Percentiles rank a stretch among this genome's conserved stretches.
These are phyloP conservation scores for Myochromella boudieri DNA, from an alignment of 768 basidiomycete species.

Conservation along the genomic window DNA sequence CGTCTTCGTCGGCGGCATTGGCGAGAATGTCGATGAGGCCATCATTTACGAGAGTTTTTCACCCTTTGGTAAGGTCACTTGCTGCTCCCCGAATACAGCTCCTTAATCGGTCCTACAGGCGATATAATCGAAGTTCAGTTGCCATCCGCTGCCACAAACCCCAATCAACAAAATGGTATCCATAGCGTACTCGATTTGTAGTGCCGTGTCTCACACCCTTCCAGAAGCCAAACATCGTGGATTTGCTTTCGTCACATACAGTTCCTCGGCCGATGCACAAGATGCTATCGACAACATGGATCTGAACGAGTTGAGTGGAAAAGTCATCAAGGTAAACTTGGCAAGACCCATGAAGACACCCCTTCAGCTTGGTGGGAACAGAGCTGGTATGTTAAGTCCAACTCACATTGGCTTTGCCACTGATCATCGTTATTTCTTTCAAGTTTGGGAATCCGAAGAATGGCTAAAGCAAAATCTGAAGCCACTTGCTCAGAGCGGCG, in stretches of 20 bases:
- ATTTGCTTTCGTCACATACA: constrained; percentile 90
- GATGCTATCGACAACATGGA: constrained; percentile 99
- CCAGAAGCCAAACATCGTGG: constrained; percentile 83
- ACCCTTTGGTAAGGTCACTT: constrained; percentile 69
- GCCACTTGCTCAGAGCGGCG: constrained; percentile 73
- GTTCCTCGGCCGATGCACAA: constrained; percentile 79
- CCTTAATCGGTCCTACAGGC: constrained; percentile 44
- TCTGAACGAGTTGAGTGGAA: constrained; percentile 81
- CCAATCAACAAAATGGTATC: constrained; percentile 58
- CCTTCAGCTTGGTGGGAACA: constrained; percentile 65
- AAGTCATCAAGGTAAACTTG: constrained; percentile 79
- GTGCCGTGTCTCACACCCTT: constrained; percentile 8
- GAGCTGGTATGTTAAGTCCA: constrained; percentile 59
- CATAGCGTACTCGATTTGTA: constrained; percentile 11
- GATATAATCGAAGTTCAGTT: constrained; percentile 92
- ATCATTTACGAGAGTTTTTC: constrained; percentile 78
- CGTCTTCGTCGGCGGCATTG: constrained; percentile 80
- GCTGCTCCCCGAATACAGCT: constrained; percentile 3
- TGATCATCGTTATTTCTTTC: background rate
- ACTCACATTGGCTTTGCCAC: background rate
- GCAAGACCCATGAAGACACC: constrained; percentile 80
- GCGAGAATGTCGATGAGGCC: constrained; percentile 80
- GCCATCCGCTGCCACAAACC: constrained; percentile 76
- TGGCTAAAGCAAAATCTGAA: constrained; percentile 86
- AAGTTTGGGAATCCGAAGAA: constrained; percentile 98